A percentile compares a stretch with the other conserved stretches of the same genome.
Evolutionary conservation across 805 yeast species (phyloP).

Genomic region (Kurtzmaniella fragi): DNA sequence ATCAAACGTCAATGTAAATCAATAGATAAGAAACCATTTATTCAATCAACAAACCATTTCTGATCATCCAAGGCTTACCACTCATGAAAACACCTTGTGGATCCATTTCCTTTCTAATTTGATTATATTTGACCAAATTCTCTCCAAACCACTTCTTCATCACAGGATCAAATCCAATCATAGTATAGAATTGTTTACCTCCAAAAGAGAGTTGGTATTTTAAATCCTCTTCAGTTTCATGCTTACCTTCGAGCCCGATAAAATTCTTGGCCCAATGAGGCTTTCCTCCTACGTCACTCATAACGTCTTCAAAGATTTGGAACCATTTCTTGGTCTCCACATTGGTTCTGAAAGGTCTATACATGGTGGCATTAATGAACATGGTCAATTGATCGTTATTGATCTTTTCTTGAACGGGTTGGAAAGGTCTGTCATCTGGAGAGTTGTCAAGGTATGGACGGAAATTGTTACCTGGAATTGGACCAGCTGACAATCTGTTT

Average conservation of each 20-base stretch:
- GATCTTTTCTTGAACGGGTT: conserved; percentile 42
- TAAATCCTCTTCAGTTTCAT: conserved; percentile 28
- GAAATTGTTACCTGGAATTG: conserved; percentile 77
- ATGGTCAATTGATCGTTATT: conserved; percentile 76
- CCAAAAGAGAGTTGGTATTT: conserved; percentile 36
- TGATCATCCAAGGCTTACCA: conserved; percentile 71
- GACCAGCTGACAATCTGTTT: conserved; percentile 58
- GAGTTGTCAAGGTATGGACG: conserved; percentile 82
- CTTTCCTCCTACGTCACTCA: conserved; percentile 77
- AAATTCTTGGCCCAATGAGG: conserved; percentile 99
- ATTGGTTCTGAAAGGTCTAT: conserved; percentile 81
- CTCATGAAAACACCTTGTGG: conserved; percentile 79
- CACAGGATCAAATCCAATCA: conserved; percentile 72
- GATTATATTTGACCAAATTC: conserved; percentile 55
- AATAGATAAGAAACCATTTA: too few relatives aligned
- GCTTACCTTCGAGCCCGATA: conserved; percentile 49
- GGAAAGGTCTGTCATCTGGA: conserved; percentile 55
- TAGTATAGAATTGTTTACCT: conserved; percentile 54
- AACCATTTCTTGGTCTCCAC: conserved; percentile 80
- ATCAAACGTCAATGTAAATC: too few relatives aligned
- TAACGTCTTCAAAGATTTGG: conserved; percentile 70
- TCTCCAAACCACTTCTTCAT: conserved; percentile 79
- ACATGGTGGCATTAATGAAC: conserved; percentile 91
- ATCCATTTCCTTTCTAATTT: conserved; percentile 63
- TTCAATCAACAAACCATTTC: conserved; percentile 63